phyloP scores from a whole-genome alignment of 345 rosid genomes.

The Iberis pinnata region DNA sequence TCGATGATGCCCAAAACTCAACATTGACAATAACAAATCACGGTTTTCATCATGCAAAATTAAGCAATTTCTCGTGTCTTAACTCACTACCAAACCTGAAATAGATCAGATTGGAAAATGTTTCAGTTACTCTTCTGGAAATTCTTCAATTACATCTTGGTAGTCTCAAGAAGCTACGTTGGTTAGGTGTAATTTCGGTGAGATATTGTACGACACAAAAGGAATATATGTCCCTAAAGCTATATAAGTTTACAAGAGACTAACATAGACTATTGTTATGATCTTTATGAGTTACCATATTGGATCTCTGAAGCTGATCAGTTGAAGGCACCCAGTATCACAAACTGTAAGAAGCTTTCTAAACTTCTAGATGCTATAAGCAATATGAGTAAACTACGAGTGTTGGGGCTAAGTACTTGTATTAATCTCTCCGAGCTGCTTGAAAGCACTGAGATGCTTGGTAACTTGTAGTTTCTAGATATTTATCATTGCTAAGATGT shows the following conservation, averaged over 20 bases:
- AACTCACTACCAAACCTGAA: conserved; percentile 35
- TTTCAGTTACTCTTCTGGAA: conserved; percentile 24
- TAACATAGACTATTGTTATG: conserved; percentile 42
- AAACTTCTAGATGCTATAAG: conserved; percentile 38
- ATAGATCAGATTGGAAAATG: conserved; percentile 49
- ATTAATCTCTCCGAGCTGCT: conserved; percentile 38
- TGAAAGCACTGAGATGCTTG: conserved; percentile 32
- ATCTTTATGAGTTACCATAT: conserved; percentile 34
- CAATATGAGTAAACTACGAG: conserved; percentile 34
- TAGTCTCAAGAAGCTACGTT: conserved; percentile 41
- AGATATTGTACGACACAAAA: conserved; percentile 12
- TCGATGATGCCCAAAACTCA: no score
- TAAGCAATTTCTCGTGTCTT: conserved; percentile 35
- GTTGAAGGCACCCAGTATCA: conserved; percentile 46
- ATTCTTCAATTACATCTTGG: conserved; percentile 3
- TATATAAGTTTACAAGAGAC: conserved; percentile 41
- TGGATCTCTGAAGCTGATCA: conserved; percentile 28
- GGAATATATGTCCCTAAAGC: conserved; percentile 7
- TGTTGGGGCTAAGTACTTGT: conserved; percentile 42
- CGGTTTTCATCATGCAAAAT: conserved; percentile 29
- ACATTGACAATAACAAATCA: conserved; percentile 33
- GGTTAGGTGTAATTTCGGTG: conserved; percentile 37
- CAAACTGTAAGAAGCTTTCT: conserved; percentile 45
- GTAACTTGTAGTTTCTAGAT: conserved; percentile 34
- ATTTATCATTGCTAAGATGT: conserved; percentile 47